Evolutionary conservation across 352 stramenopile genomes (phyloP), one percentile per base, ranked within the genome.

Genomic region (Elongisporangium anandrum): DNA sequence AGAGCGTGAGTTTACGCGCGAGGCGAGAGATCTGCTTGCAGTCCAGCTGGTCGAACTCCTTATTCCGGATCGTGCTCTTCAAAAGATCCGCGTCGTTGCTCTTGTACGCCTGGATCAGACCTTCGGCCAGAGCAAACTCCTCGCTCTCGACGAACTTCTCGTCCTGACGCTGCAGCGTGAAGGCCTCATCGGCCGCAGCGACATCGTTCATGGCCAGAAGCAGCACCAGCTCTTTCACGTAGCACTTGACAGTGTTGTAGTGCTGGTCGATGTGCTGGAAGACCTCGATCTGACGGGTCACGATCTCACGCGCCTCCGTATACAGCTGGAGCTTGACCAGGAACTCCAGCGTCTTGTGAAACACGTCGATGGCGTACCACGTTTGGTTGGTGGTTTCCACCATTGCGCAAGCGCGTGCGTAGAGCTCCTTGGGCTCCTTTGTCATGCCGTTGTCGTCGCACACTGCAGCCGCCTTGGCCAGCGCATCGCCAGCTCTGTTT

Each of bases 351-450:
- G 81, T 84, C 71, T 94, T 94, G 50, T 79, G 74, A 61, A 94
- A 90, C 59, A 78, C 75, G 24, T 92, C 85, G 19, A 92, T 73
- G 0, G 85, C 85, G 52, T 92, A 91, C 63, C 92, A 82, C 17
- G 85, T 81, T 58, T 92, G 92, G 59, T 81, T 77, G 63, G 92
- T 81, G 4, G 85, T 72, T 38, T 94, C 85, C 56, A 92, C 63
- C 52, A 94, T 69, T 47, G 81, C 77, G 64, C 85, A 94, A 4
- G 85, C 85, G 16, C 69, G 68, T 61, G 72, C 66, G 57, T 90
- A 91, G 21, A 94, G 68, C 23, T 73, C 66, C 52, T 77, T 69
- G 20, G 87, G 65, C 24, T 73, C 65, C 16, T 17, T 54, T n/a
- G 22, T 54, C 2, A 70, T 67, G 16, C 74, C 72, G 16, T 80